These are phyloP conservation scores for Tolypocladium album DNA, from an alignment of 2,329 filamentous ascomycete species.

Conservation along the genomic window DNA sequence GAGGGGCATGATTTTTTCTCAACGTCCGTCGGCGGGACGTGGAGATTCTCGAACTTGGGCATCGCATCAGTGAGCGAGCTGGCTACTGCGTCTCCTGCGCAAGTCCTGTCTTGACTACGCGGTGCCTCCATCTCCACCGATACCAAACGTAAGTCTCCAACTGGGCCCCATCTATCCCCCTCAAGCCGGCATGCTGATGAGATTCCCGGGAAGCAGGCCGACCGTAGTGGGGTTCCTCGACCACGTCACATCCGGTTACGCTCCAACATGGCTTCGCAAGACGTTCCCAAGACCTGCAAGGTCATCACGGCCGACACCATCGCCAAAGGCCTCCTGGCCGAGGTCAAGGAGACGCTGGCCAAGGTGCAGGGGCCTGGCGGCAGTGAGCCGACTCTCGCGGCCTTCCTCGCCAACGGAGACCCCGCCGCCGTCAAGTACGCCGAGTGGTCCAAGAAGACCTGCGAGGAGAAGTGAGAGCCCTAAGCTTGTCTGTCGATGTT, in stretches of 20 bases:
- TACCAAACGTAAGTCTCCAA: not conserved
- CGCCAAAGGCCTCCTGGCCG: constrained; percentile 66
- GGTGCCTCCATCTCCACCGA: not conserved
- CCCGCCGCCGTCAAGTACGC: constrained; percentile 88
- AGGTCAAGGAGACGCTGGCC: constrained; percentile 66
- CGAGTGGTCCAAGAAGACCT: constrained; percentile 95
- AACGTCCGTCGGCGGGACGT: not conserved
- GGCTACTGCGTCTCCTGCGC: not conserved
- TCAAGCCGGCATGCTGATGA: not conserved
- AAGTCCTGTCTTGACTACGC: not conserved
- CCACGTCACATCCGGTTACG: not conserved
- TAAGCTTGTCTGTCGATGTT: not conserved
- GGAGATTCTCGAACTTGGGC: not conserved
- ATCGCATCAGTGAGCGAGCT: not conserved
- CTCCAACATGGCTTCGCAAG: constrained; percentile 16
- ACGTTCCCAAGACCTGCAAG: constrained; percentile 69
- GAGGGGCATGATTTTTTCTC: constrained; percentile 13
- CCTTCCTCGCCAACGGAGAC: constrained; percentile 87
- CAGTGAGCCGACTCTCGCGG: constrained; percentile 65
- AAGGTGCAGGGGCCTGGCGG: constrained; percentile 50
- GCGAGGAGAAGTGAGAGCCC: constrained; percentile 78
- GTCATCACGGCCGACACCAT: constrained; percentile 83
- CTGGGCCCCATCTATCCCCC: not conserved
- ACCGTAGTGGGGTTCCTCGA: not conserved
- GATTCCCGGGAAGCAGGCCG: not conserved